Evolutionary conservation across 164 flowering plant genomes (phyloP), one percentile per base, ranked within the genome.

Genomic region (Chimonanthus praecox): DNA sequence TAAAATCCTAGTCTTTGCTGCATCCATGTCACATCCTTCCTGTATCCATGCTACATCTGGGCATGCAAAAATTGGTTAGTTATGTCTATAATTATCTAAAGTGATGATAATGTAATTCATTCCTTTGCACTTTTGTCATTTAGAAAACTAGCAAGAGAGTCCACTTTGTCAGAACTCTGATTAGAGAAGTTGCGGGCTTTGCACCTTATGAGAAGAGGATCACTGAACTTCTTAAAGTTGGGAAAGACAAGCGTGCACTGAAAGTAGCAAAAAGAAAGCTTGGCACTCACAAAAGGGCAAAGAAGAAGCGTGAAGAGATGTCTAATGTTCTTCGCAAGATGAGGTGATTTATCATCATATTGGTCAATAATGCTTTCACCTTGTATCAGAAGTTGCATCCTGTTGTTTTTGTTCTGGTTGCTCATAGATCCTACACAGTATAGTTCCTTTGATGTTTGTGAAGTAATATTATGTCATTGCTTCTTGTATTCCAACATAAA

Each of bases 131-230:
- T 11, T 70, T 67, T 21, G 10, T 7, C 21, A 8, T 75, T 71
- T 77, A 87, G 88, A 87, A 85, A 87, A 80, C 87, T 21, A 85
- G 87, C 70, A 87, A 87, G 73, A 84, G 90, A 69, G 83, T 83
- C 15, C 85, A 78, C 18, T 84, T 87, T 44, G 87, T 80, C 16
- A 80, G 79, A 78, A 76, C 48, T 68, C 76, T 87, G 3, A 87
- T 87, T 67, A 83, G 88, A 79, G 90, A 85, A 77, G 86, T 87
- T 78, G 90, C 87, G 46, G 87, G 90, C 2, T 85, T 84, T 77
- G 90, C 88, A 47, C 90, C 88, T 2, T 85, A 87, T 80, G 90
- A 85, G 67, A 87, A 84, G 78, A 82, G 90, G 79, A 87, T 87
- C 75, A 87, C 90, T 77, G 88, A 87, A 54, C 88, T 87, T 78